These are phyloP conservation scores for Leonotis leonurus DNA, from an alignment of 257 asterid genomes.

Conservation along the genomic window DNA sequence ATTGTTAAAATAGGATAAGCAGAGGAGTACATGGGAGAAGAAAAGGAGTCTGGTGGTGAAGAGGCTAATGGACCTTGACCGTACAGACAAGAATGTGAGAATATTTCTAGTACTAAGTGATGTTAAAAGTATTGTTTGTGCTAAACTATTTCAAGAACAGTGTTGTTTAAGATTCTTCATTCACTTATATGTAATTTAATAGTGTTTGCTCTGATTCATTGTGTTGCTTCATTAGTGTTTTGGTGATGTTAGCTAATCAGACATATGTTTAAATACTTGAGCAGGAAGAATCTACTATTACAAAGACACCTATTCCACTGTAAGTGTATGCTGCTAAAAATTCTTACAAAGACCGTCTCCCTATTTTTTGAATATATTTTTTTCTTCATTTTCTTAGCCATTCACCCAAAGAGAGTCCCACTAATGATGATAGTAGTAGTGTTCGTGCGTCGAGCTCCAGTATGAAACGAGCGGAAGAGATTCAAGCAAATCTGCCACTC, in stretches of 20 bases:
- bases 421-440: neutral
- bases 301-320: neutral
- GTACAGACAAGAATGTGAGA: conserved; percentile 7
- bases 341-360: neutral
- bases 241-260: neutral
- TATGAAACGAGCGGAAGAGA: conserved; percentile 29
- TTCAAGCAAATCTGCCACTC: conserved; percentile 31
- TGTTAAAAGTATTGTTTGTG: neutral
- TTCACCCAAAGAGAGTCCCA: neutral
- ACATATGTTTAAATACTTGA: neutral
- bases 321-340: conserved; percentile 15
- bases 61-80: conserved; percentile 18
- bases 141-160: neutral
- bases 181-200: neutral
- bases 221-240: neutral
- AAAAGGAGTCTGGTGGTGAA: conserved; percentile 19
- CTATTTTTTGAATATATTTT: neutral
- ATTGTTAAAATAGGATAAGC: neutral
- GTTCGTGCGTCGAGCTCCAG: conserved; percentile 16
- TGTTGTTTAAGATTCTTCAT: neutral
- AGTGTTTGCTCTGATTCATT: neutral
- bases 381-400: conserved; percentile 9
- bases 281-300: conserved; percentile 7
- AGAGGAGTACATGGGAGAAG: conserved; percentile 7
- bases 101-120: neutral